phyloP scores from a whole-genome alignment of 2,329 filamentous ascomycete species.

The Allantophomopsis cytisporea region DNA sequence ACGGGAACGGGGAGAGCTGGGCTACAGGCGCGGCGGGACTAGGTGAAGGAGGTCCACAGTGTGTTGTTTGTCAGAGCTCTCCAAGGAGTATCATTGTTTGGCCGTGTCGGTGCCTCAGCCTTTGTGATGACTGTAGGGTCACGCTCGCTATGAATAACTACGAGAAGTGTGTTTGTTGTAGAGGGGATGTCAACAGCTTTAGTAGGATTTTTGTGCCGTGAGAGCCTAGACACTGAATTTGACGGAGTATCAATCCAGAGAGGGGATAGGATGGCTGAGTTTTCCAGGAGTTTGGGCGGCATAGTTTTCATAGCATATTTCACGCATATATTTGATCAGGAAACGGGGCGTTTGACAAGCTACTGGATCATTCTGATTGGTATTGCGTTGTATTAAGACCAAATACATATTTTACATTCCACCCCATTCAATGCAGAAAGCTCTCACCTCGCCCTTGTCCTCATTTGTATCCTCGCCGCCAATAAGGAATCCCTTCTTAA shows the following conservation, averaged over 20 bases:
- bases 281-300: neutral
- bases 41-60: slow-evolving; percentile 65
- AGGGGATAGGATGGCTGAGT: neutral
- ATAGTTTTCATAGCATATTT: too few relatives aligned
- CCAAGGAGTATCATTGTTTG: slow-evolving; percentile 84
- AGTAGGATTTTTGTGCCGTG: slow-evolving; percentile 77
- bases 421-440: slow-evolving; percentile 88
- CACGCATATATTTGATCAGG: too few relatives aligned
- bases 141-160: slow-evolving; percentile 96
- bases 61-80: slow-evolving; percentile 84
- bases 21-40: slow-evolving; percentile 59
- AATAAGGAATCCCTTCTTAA: slow-evolving; percentile 90
- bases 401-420: slow-evolving; percentile 47
- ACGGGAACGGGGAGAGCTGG: slow-evolving; percentile 32
- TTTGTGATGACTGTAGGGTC: slow-evolving; percentile 91
- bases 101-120: slow-evolving; percentile 87
- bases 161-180: slow-evolving; percentile 88
- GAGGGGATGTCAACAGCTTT: slow-evolving; percentile 78
- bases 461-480: slow-evolving; percentile 45
- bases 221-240: too few relatives aligned
- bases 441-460: slow-evolving; percentile 36
- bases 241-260: too few relatives aligned
- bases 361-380: too few relatives aligned
- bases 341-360: too few relatives aligned
- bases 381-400: too few relatives aligned